phyloP scores from a whole-genome alignment of 140 eudicot species.

The Oenanthe javanica region DNA sequence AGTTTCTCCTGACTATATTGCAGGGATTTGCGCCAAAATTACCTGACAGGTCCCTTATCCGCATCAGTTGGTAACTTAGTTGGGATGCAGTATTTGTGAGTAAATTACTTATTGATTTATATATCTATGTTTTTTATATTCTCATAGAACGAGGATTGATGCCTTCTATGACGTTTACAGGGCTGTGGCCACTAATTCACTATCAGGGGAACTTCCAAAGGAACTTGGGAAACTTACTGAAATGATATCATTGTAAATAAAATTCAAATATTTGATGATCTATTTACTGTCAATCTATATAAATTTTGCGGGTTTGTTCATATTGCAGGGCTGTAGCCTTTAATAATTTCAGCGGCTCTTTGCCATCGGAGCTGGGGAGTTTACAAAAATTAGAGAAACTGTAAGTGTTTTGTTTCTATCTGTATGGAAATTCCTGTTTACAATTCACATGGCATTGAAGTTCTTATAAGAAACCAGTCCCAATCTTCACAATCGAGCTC shows the following conservation, averaged over 20 bases:
- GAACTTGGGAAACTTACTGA: conserved; percentile 66
- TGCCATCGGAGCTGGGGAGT: conserved; percentile 70
- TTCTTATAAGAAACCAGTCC: background rate
- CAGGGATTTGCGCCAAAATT: conserved; percentile 54
- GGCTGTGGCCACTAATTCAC: conserved; percentile 46
- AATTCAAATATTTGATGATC: background rate
- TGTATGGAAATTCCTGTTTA: no score
- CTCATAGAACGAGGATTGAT: background rate
- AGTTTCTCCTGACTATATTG: conserved; percentile 3
- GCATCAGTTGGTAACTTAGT: conserved; percentile 54
- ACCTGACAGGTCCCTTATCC: conserved; percentile 64
- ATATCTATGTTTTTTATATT: background rate
- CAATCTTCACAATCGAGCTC: no score
- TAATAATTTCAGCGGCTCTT: conserved; percentile 63
- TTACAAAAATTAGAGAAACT: conserved; percentile 31
- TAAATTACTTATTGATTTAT: background rate
- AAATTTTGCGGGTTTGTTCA: background rate
- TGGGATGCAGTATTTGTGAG: conserved; percentile 69
- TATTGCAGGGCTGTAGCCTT: conserved; percentile 37
- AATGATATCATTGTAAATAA: conserved; percentile 18
- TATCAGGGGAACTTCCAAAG: conserved; percentile 57
- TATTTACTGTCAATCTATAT: background rate
- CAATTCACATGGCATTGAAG: background rate
- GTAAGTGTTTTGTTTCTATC: conserved; percentile 27
- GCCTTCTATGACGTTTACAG: conserved; percentile 18